phyloP scores from a whole-genome alignment of 2,329 filamentous ascomycete genomes.

The Fusarium verrucosum region DNA sequence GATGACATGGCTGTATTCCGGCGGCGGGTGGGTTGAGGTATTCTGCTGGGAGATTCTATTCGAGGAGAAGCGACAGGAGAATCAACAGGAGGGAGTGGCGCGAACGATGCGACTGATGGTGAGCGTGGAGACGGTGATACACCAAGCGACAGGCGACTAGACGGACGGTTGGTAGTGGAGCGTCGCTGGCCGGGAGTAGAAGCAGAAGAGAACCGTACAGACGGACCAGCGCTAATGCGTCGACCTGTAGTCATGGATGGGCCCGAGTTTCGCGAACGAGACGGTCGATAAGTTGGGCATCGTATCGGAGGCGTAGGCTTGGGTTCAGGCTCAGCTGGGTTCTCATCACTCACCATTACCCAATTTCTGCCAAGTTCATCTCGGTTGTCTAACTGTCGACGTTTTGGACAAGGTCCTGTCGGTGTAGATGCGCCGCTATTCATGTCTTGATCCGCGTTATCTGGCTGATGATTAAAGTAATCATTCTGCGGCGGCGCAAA shows the following conservation, averaged over 20 bases:
- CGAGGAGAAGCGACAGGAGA: conserved; percentile 47
- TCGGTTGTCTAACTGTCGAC: conserved; percentile 61
- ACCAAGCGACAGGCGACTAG: conserved; percentile 56
- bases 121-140: conserved; percentile 35
- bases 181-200: conserved; percentile 40
- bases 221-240: conserved; percentile 55
- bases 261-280: conserved; percentile 47
- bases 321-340: conserved; percentile 26
- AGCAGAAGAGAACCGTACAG: conserved; percentile 46
- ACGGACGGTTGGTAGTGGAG: conserved; percentile 43
- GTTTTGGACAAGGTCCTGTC: conserved; percentile 59
- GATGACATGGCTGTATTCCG: conserved; percentile 35
- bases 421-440: conserved; percentile 53
- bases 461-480: conserved; percentile 16
- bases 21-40: conserved; percentile 47
- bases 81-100: conserved; percentile 49
- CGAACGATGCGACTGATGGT: conserved; percentile 48
- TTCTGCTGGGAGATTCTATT: conserved; percentile 54
- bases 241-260: conserved; percentile 50
- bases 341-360: conserved; percentile 70
- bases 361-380: conserved; percentile 73
- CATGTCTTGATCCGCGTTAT: conserved; percentile 44
- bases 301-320: conserved; percentile 43
- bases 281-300: conserved; percentile 36
- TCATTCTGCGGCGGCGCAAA: conserved; percentile 48